Conservation (phyloP, 345 rosid genomes). For the Clausena lansium region DNA sequence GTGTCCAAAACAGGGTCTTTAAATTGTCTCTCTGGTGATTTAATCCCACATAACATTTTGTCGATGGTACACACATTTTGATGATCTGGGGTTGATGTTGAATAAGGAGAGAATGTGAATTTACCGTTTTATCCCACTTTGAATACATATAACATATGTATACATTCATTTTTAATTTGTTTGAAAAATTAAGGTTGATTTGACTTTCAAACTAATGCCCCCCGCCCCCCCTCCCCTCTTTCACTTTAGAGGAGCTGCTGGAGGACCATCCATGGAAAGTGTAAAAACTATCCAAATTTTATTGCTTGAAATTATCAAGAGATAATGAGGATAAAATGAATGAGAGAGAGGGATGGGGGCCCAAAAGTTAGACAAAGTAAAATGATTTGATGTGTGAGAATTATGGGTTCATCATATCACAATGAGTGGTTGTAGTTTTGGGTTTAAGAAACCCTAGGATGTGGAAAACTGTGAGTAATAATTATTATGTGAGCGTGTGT, state of each 20-base stretch:
- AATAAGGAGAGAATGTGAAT: background rate
- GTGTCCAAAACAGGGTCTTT: constrained; percentile 11
- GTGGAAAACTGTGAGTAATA: constrained; percentile 12
- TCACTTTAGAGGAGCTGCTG: background rate
- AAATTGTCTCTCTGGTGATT: constrained; percentile 7
- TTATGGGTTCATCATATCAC: constrained; percentile 26
- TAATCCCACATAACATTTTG: constrained; percentile 18
- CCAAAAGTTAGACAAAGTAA: constrained; percentile 10
- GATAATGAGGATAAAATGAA: constrained; percentile 13
- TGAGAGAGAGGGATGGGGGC: background rate
- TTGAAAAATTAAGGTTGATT: background rate
- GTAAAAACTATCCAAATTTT: background rate
- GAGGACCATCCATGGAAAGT: constrained; percentile 10
- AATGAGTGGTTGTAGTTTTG: constrained; percentile 25
- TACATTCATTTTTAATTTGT: background rate
- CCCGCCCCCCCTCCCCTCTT: background rate
- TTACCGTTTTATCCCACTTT: background rate
- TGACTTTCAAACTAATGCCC: constrained; percentile 6
- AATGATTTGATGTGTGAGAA: constrained; percentile 21
- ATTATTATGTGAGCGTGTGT: background rate
- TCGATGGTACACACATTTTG: constrained; percentile 11
- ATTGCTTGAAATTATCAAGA: constrained; percentile 17
- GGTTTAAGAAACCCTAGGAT: constrained; percentile 6
- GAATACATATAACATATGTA: no score
- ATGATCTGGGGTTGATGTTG: background rate